Conservation (phyloP, 2,329 filamentous ascomycete species). For the Diplodia seriata region DNA sequence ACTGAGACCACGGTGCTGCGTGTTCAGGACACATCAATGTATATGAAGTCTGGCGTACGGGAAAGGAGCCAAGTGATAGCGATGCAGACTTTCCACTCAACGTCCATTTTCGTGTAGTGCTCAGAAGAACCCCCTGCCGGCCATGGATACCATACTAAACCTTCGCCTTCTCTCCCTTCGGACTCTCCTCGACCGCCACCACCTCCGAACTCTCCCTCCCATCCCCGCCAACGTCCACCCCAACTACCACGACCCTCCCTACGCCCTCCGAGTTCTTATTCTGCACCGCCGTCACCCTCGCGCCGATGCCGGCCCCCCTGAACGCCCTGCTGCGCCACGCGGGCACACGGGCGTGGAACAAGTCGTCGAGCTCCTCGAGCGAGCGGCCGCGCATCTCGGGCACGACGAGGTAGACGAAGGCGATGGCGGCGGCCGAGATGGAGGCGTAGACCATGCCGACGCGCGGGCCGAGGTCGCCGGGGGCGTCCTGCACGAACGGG, state of each 20-base stretch:
- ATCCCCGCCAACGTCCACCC: background rate
- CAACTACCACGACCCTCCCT: background rate
- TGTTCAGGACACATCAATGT: too few species aligned
- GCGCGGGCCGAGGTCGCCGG: constrained; percentile 39
- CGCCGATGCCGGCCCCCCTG: background rate
- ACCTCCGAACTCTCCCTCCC: background rate
- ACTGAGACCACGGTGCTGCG: too few species aligned
- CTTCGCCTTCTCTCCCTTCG: constrained; percentile 4
- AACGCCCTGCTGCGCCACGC: constrained; percentile 31
- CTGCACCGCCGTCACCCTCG: constrained; percentile 11
- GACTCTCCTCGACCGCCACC: constrained; percentile 1
- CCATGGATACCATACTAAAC: background rate
- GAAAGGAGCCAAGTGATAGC: too few species aligned
- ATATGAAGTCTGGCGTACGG: too few species aligned
- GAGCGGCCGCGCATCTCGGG: constrained; percentile 53
- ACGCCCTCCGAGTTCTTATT: constrained; percentile 2
- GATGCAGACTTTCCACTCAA: too few species aligned
- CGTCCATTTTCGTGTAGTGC: too few species aligned
- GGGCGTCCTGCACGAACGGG: constrained; percentile 34
- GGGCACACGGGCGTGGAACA: constrained; percentile 38
- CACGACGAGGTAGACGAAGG: constrained; percentile 65
- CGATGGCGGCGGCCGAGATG: constrained; percentile 36
- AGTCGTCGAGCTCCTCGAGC: constrained; percentile 42
- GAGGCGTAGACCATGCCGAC: constrained; percentile 40
- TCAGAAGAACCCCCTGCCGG: too few species aligned